These are phyloP conservation scores for Miscanthus sacchariflorus DNA, from an alignment of 202 grass and related monocot species.

Conservation along the genomic window DNA sequence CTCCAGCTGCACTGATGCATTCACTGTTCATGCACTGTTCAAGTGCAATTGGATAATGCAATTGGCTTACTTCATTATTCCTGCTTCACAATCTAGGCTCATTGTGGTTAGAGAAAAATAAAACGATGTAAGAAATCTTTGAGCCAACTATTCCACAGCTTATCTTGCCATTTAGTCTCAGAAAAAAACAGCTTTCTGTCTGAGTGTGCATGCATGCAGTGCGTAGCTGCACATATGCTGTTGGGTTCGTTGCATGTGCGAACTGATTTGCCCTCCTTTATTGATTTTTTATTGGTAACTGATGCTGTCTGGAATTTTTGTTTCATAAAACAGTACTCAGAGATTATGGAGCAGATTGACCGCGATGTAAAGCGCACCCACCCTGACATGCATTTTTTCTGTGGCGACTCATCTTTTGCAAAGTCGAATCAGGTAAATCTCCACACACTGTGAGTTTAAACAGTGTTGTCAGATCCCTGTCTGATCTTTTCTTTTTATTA, in stretches of 20 bases:
- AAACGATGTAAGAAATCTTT: slow-evolving; percentile 17
- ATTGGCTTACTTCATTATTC: neutral
- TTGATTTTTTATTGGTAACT: slow-evolving; percentile 14
- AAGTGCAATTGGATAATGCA: neutral
- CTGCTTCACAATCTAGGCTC: neutral
- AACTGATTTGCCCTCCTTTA: neutral
- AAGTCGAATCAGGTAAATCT: slow-evolving; percentile 89
- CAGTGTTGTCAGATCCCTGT: slow-evolving; percentile 34
- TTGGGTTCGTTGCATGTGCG: slow-evolving; percentile 13
- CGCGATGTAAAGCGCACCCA: slow-evolving; percentile 92
- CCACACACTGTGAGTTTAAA: slow-evolving; percentile 30
- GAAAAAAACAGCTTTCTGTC: neutral
- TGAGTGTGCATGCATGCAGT: neutral
- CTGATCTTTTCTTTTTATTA: slow-evolving; percentile 39
- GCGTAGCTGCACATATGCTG: slow-evolving; percentile 14
- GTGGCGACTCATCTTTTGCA: slow-evolving; percentile 78
- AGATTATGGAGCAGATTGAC: slow-evolving; percentile 92
- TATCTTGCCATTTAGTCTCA: slow-evolving; percentile 18
- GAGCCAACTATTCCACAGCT: neutral
- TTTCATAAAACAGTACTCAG: slow-evolving; percentile 55
- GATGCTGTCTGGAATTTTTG: slow-evolving; percentile 15
- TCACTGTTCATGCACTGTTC: no score
- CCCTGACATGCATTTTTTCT: slow-evolving; percentile 95
- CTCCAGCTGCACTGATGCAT: no score
- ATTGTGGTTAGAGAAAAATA: neutral